Evolutionary conservation across 2,329 filamentous ascomycete species (phyloP), one percentile per base, ranked within the genome.

Genomic region (Nothopassalora personata): DNA sequence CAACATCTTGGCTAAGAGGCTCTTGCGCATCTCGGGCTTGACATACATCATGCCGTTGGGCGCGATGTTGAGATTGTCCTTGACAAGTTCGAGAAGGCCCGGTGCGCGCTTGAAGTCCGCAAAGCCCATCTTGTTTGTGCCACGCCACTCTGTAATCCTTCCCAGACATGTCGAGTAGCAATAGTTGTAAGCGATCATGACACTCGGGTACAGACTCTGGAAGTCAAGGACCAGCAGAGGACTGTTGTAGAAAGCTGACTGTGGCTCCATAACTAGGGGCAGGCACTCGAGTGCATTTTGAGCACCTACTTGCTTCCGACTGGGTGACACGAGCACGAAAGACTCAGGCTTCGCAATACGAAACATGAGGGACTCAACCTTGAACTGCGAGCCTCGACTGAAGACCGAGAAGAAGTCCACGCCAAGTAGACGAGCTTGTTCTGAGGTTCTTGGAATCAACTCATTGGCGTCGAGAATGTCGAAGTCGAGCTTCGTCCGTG

Each of bases 161-260:
- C 94, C 94, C 0, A 97, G 80, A 67, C 92, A 99, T 0, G 94
- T 99, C 0, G 94, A 97, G 71, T 99, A 99, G 76, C 94, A 99
- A 71, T 97, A 94, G 70, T 99, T 99, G 78, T 99, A 97, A 0
- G 94, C 94, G 70, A 99, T 97, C 91, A 99, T 97, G 60, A 97
- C 87, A 73, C 92, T 97, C 0, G 94, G 94, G 66, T 99, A 99
- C 51, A 99, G 77, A 60, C 91, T 96, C 70, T 97, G 93, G 64
- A 99, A 99, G 74, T 99, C 94, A 6, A 99, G 80, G 0, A 99
- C 94, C 3, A 99, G 72, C 0, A 99, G 73, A 0, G 94, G 94
- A 62, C 90, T 94, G 58, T 80, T 91, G 74, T 99, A 99, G 71
- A 99, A 96, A 6, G 87, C 90, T 65, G 92, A 97, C 68, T 94